Evolutionary conservation across 2,329 filamentous ascomycete genomes (phyloP).

Genomic region (Microthyrium microscopicum): DNA sequence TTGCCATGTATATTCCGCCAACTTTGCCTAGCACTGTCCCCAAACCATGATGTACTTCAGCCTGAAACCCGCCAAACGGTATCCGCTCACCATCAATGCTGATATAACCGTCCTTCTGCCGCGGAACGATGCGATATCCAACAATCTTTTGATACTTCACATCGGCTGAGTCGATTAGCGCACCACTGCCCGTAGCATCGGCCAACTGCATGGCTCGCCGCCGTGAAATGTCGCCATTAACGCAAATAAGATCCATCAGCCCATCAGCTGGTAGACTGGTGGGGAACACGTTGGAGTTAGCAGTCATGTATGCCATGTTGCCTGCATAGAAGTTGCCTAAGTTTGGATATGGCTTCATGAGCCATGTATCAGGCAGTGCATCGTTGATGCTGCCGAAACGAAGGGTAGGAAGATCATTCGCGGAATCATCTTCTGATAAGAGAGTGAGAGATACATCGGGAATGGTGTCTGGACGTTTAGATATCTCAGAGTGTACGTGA

Average conservation of each 20-base stretch:
- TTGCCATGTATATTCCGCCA: too few relatives aligned
- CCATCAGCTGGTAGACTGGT: slow-evolving; percentile 71
- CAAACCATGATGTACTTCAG: slow-evolving; percentile 67
- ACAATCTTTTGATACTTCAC: slow-evolving; percentile 71
- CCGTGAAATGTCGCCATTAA: slow-evolving; percentile 58
- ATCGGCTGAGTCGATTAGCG: slow-evolving; percentile 63
- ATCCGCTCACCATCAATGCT: slow-evolving; percentile 85
- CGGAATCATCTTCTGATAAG: slow-evolving; percentile 10
- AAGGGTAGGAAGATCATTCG: slow-evolving; percentile 54
- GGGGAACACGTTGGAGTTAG: slow-evolving; percentile 75
- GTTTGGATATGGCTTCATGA: slow-evolving; percentile 53
- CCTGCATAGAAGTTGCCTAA: slow-evolving; percentile 88
- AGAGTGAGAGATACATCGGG: slow-evolving; percentile 1
- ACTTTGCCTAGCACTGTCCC: slow-evolving; percentile 34
- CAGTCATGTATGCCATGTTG: slow-evolving; percentile 87
- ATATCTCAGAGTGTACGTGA: too few relatives aligned
- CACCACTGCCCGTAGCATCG: slow-evolving; percentile 51
- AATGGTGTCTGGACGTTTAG: slow-evolving; percentile 6
- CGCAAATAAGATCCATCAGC: slow-evolving; percentile 65
- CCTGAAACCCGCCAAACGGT: slow-evolving; percentile 80
- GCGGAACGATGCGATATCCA: slow-evolving; percentile 75
- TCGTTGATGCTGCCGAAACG: slow-evolving; percentile 68
- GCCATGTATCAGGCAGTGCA: slow-evolving; percentile 61
- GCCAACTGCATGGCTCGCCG: slow-evolving; percentile 52
- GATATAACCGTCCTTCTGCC: slow-evolving; percentile 61